Percentiles rank a stretch among this genome's conserved stretches.
These are phyloP conservation scores for Escallonia rubra DNA, from an alignment of 129 eudicot species.

Conservation along the genomic window DNA sequence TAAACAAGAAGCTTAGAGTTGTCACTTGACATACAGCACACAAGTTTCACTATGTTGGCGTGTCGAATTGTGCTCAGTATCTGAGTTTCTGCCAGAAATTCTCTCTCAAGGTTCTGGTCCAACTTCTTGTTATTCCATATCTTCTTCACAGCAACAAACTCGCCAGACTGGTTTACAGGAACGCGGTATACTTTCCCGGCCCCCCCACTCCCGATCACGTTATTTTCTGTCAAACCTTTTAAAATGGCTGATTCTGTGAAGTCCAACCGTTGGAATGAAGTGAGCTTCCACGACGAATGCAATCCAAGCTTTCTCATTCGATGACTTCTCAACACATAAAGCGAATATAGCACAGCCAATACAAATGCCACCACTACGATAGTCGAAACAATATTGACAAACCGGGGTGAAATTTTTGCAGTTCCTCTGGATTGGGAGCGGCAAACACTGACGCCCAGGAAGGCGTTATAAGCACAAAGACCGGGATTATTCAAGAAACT, in stretches of 20 bases:
- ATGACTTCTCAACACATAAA: constrained; percentile 18
- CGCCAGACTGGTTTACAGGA: constrained; percentile 47
- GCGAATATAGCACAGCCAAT: constrained; percentile 22
- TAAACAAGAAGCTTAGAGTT: constrained; percentile 68
- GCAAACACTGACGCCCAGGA: constrained; percentile 41
- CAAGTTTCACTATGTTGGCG: constrained; percentile 66
- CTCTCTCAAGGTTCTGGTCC: constrained; percentile 52
- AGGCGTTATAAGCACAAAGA: constrained; percentile 49
- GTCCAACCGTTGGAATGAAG: constrained; percentile 64
- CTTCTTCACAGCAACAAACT: constrained; percentile 68
- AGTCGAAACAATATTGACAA: constrained; percentile 35
- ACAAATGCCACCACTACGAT: constrained; percentile 38
- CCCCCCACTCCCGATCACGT: constrained; percentile 85
- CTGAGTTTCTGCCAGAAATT: constrained; percentile 66
- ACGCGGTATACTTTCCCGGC: constrained; percentile 74
- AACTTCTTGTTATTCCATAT: constrained; percentile 44
- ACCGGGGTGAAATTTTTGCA: constrained; percentile 24
- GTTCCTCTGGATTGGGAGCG: constrained; percentile 18
- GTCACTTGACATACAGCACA: constrained; percentile 69
- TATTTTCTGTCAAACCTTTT: constrained; percentile 53
- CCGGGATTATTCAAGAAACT: constrained; percentile 59
- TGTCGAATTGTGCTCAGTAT: constrained; percentile 66
- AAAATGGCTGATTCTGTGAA: constrained; percentile 66
- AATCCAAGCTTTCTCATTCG: constrained; percentile 31
- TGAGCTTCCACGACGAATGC: constrained; percentile 53